Base-by-base conservation (phyloP, 2,329 filamentous ascomycete genomes). In the Pestalotiopsis sp. region DNA sequence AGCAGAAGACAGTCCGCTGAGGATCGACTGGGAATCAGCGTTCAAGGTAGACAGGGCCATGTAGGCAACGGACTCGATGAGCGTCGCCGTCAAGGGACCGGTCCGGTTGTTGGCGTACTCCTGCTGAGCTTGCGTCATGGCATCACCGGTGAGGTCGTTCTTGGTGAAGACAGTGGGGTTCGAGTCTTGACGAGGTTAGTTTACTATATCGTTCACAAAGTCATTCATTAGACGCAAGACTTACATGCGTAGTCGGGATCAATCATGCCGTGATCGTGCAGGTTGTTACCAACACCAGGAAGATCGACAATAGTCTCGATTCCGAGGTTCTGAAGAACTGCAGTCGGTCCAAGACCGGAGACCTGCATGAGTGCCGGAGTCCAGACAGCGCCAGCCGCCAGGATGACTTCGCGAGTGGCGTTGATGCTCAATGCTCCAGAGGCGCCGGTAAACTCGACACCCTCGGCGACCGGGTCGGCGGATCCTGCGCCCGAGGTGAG, bases 201-300 rank as follows among this genome's bases (percentile, higher is more conserved):
- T 1, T 2, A 38, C 25, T 12, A 63, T 1, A 23, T 11, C 13
- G 9, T 13, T 1, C 1, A 17, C 7, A 45, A n/a, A 9, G 2
- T 39, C 17, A 14, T 6, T 3, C 2, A 2, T 38, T 0, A 63
- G 9, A 63, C 1, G 23, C 13, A 38, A 52, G 4, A 65, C 70
- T 70, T 49, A 72, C 69, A 72, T 41, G 71, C 72, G 65, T 72
- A 78, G 38, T 69, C 68, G 59, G 72, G 62, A 70, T 60, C 70
- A 14, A 79, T 65, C 66, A 75, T 77, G 20, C 74, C 70, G 27
- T 84, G 82, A 61, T 85, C 83, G 39, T 83, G 80, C 23, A 84
- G 78, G 70, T 84, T 84, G 60, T 82, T 76, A 2, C 86, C 86
- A 0, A 88, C 86, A 0, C 82, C 84, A 0, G 85, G 83, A 0